These are phyloP conservation scores for Leccinum subgranulosum DNA, from an alignment of 768 basidiomycete genomes.

Conservation along the genomic window DNA sequence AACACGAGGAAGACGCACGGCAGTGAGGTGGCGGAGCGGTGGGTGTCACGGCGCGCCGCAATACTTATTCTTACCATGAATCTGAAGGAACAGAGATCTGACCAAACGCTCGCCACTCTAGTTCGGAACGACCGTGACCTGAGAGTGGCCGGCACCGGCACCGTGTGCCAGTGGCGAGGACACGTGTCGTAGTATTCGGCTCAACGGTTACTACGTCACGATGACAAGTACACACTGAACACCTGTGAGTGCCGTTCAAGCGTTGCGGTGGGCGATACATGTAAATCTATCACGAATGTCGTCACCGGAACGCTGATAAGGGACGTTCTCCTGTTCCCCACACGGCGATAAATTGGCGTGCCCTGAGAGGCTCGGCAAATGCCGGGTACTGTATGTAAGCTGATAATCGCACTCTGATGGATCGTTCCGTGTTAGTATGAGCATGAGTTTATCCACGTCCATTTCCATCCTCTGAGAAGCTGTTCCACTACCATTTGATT, in stretches of 20 bases:
- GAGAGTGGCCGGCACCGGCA: not conserved
- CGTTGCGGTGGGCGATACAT: not conserved
- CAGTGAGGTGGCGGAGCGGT: not conserved
- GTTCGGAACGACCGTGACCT: not conserved
- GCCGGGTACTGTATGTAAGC: slow-evolving; percentile 6
- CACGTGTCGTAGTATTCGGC: slow-evolving; percentile 5
- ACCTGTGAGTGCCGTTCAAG: not conserved
- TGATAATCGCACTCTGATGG: not conserved
- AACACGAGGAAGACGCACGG: slow-evolving; percentile 13
- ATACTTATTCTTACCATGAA: slow-evolving; percentile 5
- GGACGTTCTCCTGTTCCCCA: not conserved
- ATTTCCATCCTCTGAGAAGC: slow-evolving; percentile 7
- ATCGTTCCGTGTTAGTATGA: not conserved
- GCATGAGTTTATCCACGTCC: slow-evolving; percentile 12
- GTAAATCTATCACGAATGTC: not conserved
- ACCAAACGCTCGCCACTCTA: not conserved
- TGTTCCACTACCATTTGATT: not conserved
- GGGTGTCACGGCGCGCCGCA: slow-evolving; percentile 6
- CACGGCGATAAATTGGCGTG: not conserved
- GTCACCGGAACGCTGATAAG: not conserved
- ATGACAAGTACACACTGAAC: not conserved
- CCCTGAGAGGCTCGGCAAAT: slow-evolving; percentile 6
- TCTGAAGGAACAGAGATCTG: slow-evolving; percentile 12
- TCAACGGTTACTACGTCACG: not conserved
- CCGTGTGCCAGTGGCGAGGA: slow-evolving; percentile 24